These are phyloP conservation scores for Lagenidium giganteum DNA, from an alignment of 352 stramenopile species.

Conservation along the genomic window DNA sequence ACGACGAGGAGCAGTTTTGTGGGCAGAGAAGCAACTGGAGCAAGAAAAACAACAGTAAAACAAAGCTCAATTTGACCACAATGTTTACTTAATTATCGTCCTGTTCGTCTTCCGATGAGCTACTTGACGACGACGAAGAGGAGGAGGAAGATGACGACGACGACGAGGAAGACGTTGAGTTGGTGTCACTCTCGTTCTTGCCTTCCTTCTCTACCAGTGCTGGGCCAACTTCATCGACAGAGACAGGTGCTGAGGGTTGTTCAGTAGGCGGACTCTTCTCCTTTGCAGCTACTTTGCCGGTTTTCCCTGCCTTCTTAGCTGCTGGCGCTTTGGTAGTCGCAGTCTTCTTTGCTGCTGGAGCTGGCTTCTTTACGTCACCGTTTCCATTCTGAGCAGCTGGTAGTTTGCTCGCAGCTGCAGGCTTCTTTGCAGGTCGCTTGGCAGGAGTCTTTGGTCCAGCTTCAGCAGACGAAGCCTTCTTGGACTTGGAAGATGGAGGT, in stretches of 20 bases:
- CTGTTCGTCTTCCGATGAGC: constrained; percentile 37
- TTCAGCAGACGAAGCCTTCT: neutral
- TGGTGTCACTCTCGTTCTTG: constrained; percentile 41
- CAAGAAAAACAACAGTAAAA: constrained; percentile 4
- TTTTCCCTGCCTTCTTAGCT: neutral
- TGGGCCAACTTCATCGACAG: no score
- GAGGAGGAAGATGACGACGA: constrained; percentile 29
- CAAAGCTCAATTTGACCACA: neutral
- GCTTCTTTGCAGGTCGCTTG: constrained; percentile 13
- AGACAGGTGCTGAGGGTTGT: no score
- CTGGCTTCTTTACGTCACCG: constrained; percentile 1
- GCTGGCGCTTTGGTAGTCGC: neutral
- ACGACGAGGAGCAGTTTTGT: constrained; percentile 38
- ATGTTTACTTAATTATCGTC: constrained; percentile 5
- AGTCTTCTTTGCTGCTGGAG: neutral
- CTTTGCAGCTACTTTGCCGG: no score
- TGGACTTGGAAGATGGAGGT: constrained; percentile 1
- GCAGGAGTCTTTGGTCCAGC: neutral
- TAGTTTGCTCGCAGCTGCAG: constrained; percentile 6
- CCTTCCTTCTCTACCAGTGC: constrained; percentile 22
- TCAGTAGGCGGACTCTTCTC: no score
- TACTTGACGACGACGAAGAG: constrained; percentile 44
- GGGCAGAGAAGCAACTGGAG: constrained; percentile 21
- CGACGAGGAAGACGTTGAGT: constrained; percentile 45
- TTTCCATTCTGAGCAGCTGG: neutral